phyloP scores from a whole-genome alignment of 2,329 filamentous ascomycete genomes.

The Venturia asperata region DNA sequence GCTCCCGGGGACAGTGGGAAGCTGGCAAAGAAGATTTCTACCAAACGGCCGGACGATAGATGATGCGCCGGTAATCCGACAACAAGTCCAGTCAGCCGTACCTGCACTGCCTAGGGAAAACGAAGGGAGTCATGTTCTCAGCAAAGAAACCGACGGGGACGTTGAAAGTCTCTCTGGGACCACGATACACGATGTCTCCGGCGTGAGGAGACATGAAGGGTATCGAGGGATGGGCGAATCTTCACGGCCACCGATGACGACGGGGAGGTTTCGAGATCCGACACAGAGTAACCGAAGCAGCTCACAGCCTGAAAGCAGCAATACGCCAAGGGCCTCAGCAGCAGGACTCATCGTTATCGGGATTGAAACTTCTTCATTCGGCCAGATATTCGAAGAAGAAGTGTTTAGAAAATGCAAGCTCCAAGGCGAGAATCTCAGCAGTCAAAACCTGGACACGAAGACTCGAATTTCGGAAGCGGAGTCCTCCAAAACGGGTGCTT shows the following conservation, averaged over 20 bases:
- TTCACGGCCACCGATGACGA: no score
- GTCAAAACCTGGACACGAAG: neutral
- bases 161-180: no score
- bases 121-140: neutral
- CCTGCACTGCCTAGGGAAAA: neutral
- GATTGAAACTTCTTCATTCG: no score
- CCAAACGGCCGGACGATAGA: neutral
- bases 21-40: neutral
- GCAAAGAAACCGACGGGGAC: neutral
- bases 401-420: no score
- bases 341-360: neutral
- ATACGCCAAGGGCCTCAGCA: no score
- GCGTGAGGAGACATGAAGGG: no score
- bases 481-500: neutral
- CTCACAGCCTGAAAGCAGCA: no score
- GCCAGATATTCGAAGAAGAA: no score
- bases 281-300: no score
- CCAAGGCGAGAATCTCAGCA: neutral
- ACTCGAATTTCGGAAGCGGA: neutral
- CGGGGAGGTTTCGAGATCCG: no score
- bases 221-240: no score
- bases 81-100: neutral
- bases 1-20: neutral
- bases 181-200: no score
- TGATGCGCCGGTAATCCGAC: neutral